These are phyloP conservation scores for Auriscalpium microsporum DNA, from an alignment of 768 basidiomycete species.

Conservation along the genomic window DNA sequence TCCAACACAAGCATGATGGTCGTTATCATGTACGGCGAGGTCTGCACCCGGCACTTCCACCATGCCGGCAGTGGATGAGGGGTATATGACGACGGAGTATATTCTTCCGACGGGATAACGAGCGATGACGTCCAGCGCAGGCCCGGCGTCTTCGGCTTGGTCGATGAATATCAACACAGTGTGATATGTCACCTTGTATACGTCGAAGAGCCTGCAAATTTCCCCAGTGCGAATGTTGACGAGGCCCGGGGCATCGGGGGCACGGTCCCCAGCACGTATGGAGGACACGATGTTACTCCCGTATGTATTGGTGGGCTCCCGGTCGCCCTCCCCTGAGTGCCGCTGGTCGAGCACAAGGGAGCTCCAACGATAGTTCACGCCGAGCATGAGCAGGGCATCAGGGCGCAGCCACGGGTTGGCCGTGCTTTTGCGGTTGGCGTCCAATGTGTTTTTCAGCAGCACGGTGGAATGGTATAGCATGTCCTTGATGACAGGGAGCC, in stretches of 20 bases:
- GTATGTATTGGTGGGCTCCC: neutral
- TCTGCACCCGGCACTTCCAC: neutral
- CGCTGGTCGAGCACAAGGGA: conserved; percentile 12
- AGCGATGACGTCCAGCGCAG: no score
- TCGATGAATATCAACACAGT: conserved; percentile 7
- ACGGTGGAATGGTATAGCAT: conserved; percentile 9
- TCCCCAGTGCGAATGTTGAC: neutral
- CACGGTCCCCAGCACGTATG: conserved; percentile 11
- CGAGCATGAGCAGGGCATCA: conserved; percentile 1
- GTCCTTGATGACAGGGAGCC: conserved; percentile 12
- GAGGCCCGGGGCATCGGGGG: conserved; percentile 10
- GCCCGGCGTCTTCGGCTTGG: neutral
- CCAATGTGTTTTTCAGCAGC: neutral
- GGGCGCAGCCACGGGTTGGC: neutral
- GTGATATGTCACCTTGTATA: conserved; percentile 9
- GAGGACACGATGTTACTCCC: no score
- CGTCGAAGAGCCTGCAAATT: conserved; percentile 2
- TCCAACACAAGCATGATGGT: neutral
- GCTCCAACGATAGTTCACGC: conserved; percentile 13
- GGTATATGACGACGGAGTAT: neutral
- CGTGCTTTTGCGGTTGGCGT: neutral
- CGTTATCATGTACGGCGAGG: neutral
- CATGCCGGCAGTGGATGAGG: neutral
- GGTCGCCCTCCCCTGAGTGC: neutral
- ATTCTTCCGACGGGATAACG: neutral